Evolutionary conservation across 2,329 filamentous ascomycete genomes (phyloP).

Genomic region (Talaromyces albobiverticillius): DNA sequence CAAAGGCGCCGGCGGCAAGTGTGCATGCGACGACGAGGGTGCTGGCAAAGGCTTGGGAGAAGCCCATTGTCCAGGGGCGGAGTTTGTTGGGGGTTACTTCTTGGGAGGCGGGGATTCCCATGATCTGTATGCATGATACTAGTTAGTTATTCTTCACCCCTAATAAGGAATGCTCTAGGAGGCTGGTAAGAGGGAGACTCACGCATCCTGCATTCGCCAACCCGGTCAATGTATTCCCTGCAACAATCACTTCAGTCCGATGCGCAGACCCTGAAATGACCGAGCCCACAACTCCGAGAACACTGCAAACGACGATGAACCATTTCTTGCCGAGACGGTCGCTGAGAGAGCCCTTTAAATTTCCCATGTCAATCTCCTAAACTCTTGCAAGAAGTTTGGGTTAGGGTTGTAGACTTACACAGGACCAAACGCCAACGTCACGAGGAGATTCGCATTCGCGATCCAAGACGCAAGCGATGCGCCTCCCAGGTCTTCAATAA

Average conservation of each 20-base stretch:
- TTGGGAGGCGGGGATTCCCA: not conserved
- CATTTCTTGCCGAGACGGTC: constrained; percentile 1
- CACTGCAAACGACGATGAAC: not conserved
- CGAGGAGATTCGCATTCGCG: not conserved
- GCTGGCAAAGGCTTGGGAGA: not conserved
- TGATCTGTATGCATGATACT: not conserved
- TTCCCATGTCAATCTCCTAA: too few species aligned
- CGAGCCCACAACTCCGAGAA: not conserved
- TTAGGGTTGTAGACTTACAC: too few species aligned
- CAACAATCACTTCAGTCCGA: constrained; percentile 2
- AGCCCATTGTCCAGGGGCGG: not conserved
- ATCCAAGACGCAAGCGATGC: not conserved
- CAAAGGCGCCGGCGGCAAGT: not conserved
- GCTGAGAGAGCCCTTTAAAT: not conserved
- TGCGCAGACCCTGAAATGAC: constrained; percentile 3
- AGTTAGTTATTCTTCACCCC: too few species aligned
- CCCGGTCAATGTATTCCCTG: constrained; percentile 5
- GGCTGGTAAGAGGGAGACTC: too few species aligned
- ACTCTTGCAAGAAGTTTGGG: too few species aligned
- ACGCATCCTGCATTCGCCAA: constrained; percentile 7
- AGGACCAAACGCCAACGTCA: not conserved
- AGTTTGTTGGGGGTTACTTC: not conserved
- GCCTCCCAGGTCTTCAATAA: not conserved
- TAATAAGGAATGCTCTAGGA: too few species aligned
- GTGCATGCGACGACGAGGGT: not conserved